phyloP scores from a whole-genome alignment of 202 grass and related monocot genomes.

The Bolboschoenoplectus hybrid region DNA sequence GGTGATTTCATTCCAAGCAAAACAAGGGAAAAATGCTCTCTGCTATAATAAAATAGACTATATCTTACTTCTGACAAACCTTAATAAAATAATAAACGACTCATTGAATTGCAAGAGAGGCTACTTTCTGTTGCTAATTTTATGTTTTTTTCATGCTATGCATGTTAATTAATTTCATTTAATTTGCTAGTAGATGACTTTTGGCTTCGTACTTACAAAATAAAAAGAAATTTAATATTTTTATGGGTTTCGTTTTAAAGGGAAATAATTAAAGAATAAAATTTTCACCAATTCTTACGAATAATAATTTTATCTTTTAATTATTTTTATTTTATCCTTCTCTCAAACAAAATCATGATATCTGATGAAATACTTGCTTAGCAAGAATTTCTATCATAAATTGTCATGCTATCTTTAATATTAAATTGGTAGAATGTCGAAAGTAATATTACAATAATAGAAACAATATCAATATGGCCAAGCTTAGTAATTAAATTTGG shows the following conservation, averaged over 20 bases:
- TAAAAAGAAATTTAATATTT: neutral
- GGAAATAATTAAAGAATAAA: no score
- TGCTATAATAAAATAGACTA: no score
- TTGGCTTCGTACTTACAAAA: neutral
- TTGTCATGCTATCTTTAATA: neutral
- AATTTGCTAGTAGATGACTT: neutral
- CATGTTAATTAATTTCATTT: neutral
- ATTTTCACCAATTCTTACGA: no score
- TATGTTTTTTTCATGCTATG: neutral
- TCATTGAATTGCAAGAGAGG: neutral
- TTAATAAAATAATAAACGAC: neutral
- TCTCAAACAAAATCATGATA: no score
- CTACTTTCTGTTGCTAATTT: neutral
- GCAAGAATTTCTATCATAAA: neutral
- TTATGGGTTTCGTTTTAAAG: no score
- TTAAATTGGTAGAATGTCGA: neutral
- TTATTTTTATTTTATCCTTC: no score
- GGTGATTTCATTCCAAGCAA: no score
- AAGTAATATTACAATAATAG: neutral
- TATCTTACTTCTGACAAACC: no score
- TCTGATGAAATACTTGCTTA: neutral
- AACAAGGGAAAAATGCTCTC: no score
- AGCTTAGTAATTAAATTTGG: neutral
- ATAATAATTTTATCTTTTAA: no score
- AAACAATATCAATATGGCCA: neutral